Evolutionary conservation across 2,329 filamentous ascomycete species (phyloP).

Genomic region (Cyphellophora attinorum): DNA sequence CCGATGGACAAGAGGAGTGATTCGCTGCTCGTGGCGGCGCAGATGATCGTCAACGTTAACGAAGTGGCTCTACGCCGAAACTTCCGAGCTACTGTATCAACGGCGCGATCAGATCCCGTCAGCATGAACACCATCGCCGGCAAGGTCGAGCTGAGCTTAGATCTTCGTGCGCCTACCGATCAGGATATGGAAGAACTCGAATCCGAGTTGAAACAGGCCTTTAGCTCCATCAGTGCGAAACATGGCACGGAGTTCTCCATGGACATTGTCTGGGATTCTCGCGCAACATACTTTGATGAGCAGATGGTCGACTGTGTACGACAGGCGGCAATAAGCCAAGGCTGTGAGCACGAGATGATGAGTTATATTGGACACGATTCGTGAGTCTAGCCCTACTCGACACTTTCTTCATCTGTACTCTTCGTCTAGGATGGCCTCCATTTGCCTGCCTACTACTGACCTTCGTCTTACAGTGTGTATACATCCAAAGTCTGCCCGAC

Average conservation of each 20-base stretch:
- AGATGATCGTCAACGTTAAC: conserved; percentile 9
- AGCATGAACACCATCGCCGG: conserved; percentile 13
- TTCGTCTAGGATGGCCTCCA: too few relatives aligned
- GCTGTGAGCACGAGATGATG: conserved; percentile 6
- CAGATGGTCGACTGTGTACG: conserved; percentile 6
- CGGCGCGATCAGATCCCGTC: conserved; percentile 12
- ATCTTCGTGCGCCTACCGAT: conserved; percentile 8
- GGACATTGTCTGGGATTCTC: conserved; percentile 5
- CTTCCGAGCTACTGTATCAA: conserved; percentile 20
- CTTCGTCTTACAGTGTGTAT: too few relatives aligned
- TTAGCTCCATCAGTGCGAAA: too few relatives aligned
- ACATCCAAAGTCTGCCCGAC: too few relatives aligned
- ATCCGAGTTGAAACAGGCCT: neutral
- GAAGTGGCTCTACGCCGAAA: conserved; percentile 10
- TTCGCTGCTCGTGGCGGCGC: conserved; percentile 8
- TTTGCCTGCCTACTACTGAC: too few relatives aligned
- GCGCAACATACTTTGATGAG: conserved; percentile 4
- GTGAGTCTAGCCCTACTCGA: too few relatives aligned
- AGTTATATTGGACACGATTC: conserved; percentile 8
- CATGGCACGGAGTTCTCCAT: conserved; percentile 2
- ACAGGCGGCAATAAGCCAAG: conserved; percentile 2
- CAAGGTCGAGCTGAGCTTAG: conserved; percentile 9
- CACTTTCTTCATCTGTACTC: too few relatives aligned
- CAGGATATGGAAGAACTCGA: conserved; percentile 7
- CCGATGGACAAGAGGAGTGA: conserved; percentile 14